A percentile compares a stretch with the other conserved stretches of the same genome.
phyloP scores from a whole-genome alignment of 1,139 yeast genomes.

The Zhuliangozyma blackwelliae region DNA sequence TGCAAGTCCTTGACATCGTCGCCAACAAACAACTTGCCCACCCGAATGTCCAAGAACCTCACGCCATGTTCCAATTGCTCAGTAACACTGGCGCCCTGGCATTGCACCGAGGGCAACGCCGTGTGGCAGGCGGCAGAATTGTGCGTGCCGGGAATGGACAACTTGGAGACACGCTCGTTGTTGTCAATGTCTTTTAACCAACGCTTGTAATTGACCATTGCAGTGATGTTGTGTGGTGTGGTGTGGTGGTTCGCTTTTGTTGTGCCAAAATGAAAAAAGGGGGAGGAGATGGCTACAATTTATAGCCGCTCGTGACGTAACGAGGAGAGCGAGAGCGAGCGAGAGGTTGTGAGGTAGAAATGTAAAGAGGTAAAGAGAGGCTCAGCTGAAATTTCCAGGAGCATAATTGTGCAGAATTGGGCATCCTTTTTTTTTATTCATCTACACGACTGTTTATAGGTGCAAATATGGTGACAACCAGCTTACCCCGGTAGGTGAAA shows the following conservation, averaged over 20 bases:
- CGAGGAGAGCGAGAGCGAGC: background rate
- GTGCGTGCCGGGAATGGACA: slow-evolving; percentile 78
- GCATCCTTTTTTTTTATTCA: too few species aligned
- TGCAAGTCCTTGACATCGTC: slow-evolving; percentile 44
- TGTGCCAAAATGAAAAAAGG: background rate
- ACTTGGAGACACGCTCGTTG: slow-evolving; percentile 45
- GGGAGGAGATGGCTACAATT: background rate
- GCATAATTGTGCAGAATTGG: too few species aligned
- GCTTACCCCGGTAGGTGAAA: too few species aligned
- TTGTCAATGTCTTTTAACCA: slow-evolving; percentile 61
- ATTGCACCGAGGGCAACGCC: slow-evolving; percentile 76
- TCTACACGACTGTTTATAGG: too few species aligned
- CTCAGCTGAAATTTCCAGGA: too few species aligned
- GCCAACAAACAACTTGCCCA: slow-evolving; percentile 55
- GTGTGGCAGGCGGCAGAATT: slow-evolving; percentile 71
- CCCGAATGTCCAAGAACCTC: slow-evolving; percentile 66
- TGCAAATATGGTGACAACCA: too few species aligned
- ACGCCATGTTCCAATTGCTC: slow-evolving; percentile 71
- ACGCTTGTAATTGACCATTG: slow-evolving; percentile 37
- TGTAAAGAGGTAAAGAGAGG: too few species aligned
- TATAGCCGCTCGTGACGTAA: too few species aligned
- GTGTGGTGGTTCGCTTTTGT: too few species aligned
- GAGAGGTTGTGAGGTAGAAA: too few species aligned
- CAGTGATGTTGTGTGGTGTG: too few species aligned
- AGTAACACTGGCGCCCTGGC: slow-evolving; percentile 61